Evolutionary conservation across 1,139 yeast genomes (phyloP).

Genomic region (Pichia sp.): DNA sequence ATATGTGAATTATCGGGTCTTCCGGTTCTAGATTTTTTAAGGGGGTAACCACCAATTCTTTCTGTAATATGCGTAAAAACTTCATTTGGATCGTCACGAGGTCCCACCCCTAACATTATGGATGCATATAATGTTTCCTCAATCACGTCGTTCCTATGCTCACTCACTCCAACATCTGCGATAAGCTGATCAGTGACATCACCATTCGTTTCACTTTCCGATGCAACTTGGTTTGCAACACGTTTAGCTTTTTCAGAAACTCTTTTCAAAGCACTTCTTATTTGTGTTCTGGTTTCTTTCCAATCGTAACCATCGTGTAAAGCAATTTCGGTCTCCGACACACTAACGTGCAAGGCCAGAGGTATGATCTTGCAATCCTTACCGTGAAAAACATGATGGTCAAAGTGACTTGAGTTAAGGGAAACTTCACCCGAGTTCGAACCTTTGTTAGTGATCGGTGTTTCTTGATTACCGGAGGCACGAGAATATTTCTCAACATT

Average conservation of each 20-base stretch:
- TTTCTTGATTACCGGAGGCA: not conserved
- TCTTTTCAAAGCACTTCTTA: slow-evolving; percentile 57
- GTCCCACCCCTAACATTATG: slow-evolving; percentile 61
- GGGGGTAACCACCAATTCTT: slow-evolving; percentile 17
- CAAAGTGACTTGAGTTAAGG: slow-evolving; percentile 48
- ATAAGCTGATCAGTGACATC: not conserved
- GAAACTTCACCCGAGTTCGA: slow-evolving; percentile 19
- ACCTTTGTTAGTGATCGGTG: slow-evolving; percentile 3
- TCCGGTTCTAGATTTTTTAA: not conserved
- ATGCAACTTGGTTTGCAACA: not conserved
- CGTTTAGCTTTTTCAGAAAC: slow-evolving; percentile 48
- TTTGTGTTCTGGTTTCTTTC: slow-evolving; percentile 68
- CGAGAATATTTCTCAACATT: slow-evolving; percentile 6
- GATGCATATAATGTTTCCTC: slow-evolving; percentile 72
- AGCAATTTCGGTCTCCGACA: slow-evolving; percentile 45
- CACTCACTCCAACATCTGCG: not conserved
- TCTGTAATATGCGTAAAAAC: slow-evolving; percentile 53
- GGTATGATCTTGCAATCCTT: slow-evolving; percentile 25
- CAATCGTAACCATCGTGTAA: slow-evolving; percentile 93
- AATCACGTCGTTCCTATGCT: slow-evolving; percentile 29
- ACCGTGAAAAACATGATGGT: slow-evolving; percentile 1
- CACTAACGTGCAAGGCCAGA: slow-evolving; percentile 28
- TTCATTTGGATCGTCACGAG: slow-evolving; percentile 43
- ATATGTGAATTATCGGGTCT: not conserved
- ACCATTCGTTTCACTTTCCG: not conserved